A percentile compares a stretch with the other conserved stretches of the same genome.
Conservation (phyloP, 352 stramenopile genomes). For the Chrysophaeum taylorii region DNA sequence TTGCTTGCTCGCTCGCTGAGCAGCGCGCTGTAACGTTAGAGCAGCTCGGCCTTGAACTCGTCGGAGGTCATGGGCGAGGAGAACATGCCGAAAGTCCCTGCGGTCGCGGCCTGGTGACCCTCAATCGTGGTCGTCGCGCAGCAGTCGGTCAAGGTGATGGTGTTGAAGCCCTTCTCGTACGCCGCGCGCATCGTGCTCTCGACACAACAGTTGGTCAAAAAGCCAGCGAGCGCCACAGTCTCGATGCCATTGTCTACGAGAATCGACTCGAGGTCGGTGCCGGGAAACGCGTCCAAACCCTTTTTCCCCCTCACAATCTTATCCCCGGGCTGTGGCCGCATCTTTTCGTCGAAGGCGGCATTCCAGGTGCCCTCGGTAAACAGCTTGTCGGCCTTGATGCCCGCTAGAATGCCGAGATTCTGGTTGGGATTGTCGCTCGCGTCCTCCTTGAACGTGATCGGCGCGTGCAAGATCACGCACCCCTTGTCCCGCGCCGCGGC, state of each 20-base stretch:
- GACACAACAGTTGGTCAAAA: constrained; percentile 24
- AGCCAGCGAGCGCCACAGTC: constrained; percentile 15
- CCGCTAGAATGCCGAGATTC: constrained; percentile 15
- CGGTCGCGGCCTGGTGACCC: constrained; percentile 7
- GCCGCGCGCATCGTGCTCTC: constrained; percentile 20
- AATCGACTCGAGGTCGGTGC: constrained; percentile 16
- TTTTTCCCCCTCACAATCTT: constrained; percentile 12
- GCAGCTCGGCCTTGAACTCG: not conserved
- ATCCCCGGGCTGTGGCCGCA: constrained; percentile 8
- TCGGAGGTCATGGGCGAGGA: constrained; percentile 2
- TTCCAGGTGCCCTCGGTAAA: constrained; percentile 20
- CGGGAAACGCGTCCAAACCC: constrained; percentile 20
- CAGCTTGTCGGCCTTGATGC: not conserved
- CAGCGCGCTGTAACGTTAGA: too few relatives aligned
- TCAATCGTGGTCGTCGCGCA: constrained; percentile 16
- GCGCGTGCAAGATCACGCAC: constrained; percentile 7
- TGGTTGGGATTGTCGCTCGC: constrained; percentile 10
- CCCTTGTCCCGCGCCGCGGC: constrained; percentile 13
- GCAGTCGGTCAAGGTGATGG: constrained; percentile 21
- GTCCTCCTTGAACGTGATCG: constrained; percentile 15
- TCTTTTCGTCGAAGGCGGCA: constrained; percentile 4
- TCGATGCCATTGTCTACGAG: constrained; percentile 16
- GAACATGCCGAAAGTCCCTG: constrained; percentile 4
- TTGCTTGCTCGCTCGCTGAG: too few relatives aligned
- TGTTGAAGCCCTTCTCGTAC: constrained; percentile 23